Conservation (phyloP, 1,284 basidiomycete genomes). For the Gomphus sp. region DNA sequence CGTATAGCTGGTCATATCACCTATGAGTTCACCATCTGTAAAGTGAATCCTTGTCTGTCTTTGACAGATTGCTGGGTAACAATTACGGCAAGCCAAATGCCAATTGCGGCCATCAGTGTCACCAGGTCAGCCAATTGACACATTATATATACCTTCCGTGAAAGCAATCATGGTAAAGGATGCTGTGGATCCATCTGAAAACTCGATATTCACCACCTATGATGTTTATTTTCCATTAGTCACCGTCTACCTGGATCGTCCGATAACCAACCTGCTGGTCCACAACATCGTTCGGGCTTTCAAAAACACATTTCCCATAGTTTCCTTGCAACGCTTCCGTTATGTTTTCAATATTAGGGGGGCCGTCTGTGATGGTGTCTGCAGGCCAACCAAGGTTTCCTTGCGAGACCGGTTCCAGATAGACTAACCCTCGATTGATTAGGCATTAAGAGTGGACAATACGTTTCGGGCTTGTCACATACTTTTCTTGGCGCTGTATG, state of each 20-base stretch:
- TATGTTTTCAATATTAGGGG: conserved; percentile 73
- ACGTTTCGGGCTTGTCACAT: conserved; percentile 14
- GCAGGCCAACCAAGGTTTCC: conserved; percentile 58
- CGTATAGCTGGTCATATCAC: conserved; percentile 68
- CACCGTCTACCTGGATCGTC: background rate
- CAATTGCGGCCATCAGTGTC: background rate
- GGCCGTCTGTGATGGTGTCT: conserved; percentile 59
- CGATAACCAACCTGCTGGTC: conserved; percentile 49
- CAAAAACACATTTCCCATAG: conserved; percentile 81
- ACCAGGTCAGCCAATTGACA: background rate
- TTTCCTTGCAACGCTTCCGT: conserved; percentile 55
- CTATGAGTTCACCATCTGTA: conserved; percentile 74
- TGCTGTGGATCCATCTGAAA: conserved; percentile 64
- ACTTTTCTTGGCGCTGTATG: conserved; percentile 83
- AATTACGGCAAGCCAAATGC: conserved; percentile 24
- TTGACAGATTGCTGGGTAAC: conserved; percentile 44
- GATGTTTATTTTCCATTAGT: background rate
- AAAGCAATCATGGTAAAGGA: conserved; percentile 81
- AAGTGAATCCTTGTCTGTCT: conserved; percentile 75
- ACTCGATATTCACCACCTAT: conserved; percentile 74
- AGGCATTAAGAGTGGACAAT: background rate
- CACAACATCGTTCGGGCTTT: conserved; percentile 72
- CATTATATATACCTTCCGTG: conserved; percentile 25
- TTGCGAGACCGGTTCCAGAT: conserved; percentile 52
- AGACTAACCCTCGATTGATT: conserved; percentile 37